phyloP scores from a whole-genome alignment of 345 rosid species.

The Psidium friedrichsthalianum region DNA sequence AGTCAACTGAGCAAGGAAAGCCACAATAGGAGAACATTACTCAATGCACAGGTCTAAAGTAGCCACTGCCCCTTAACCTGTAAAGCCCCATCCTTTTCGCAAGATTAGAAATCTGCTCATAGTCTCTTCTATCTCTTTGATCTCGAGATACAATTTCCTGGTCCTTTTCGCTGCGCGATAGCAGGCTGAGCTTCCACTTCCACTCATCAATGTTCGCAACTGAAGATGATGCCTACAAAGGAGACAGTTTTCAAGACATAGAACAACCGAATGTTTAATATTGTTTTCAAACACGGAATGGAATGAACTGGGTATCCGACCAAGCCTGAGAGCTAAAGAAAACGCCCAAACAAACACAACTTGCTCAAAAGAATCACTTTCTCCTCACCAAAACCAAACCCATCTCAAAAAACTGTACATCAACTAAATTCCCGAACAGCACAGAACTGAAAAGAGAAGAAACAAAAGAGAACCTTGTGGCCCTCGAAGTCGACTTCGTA shows the following conservation, averaged over 20 bases:
- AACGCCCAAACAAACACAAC: background rate
- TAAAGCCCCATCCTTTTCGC: constrained; percentile 90
- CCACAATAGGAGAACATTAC: background rate
- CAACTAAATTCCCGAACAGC: background rate
- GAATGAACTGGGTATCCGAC: background rate
- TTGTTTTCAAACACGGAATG: background rate
- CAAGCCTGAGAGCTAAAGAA: background rate
- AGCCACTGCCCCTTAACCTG: constrained; percentile 32
- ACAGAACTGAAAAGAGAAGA: background rate
- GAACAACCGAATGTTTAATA: background rate
- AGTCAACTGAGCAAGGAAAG: background rate
- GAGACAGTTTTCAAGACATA: background rate
- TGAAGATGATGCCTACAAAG: constrained; percentile 76
- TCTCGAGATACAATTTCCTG: constrained; percentile 85
- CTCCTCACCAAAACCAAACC: background rate
- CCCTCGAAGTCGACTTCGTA: constrained; percentile 1
- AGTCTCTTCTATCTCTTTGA: constrained; percentile 90
- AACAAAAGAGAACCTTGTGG: background rate
- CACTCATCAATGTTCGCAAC: constrained; percentile 92
- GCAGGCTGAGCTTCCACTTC: constrained; percentile 93
- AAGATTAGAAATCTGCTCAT: constrained; percentile 81
- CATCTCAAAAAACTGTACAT: background rate
- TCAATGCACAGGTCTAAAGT: background rate
- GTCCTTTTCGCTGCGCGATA: constrained; percentile 62
- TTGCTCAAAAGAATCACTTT: background rate